Evolutionary conservation across 2,329 filamentous ascomycete species (phyloP).

Genomic region (Penicillium concentricum): DNA sequence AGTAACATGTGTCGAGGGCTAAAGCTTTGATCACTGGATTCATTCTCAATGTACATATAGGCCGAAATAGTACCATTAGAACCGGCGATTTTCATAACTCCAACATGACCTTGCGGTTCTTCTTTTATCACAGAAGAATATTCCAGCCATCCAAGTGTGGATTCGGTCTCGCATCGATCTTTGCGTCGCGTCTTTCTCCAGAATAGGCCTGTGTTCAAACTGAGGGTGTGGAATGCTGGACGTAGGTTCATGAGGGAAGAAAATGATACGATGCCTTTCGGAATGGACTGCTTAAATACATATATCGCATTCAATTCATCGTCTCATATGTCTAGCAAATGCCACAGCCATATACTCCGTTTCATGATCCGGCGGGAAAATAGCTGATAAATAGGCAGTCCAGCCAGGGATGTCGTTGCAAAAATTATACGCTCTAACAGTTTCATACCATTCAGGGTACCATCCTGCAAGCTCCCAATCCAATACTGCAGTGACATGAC

Average conservation of each 20-base stretch:
- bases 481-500: constrained; percentile 4
- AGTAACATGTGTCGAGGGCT: not conserved
- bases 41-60: not conserved
- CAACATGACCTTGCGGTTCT: not conserved
- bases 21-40: not conserved
- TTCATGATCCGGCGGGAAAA: not conserved
- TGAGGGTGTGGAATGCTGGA: not conserved
- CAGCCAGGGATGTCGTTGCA: constrained; percentile 2
- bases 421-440: constrained; percentile 1
- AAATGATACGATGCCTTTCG: not conserved
- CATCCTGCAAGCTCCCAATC: constrained; percentile 11
- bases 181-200: too few species aligned
- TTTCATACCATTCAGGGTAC: constrained; percentile 2
- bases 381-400: not conserved
- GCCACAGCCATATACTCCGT: constrained; percentile 3
- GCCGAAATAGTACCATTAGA: not conserved
- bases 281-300: not conserved
- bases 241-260: too few species aligned
- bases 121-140: not conserved
- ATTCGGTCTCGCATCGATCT: not conserved
- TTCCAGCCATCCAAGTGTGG: too few species aligned
- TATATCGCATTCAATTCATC: not conserved
- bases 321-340: not conserved
- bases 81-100: too few species aligned
- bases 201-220: not conserved